Conservation (phyloP, 2,329 filamentous ascomycete genomes). For the Chaetomiaceae sp. region DNA sequence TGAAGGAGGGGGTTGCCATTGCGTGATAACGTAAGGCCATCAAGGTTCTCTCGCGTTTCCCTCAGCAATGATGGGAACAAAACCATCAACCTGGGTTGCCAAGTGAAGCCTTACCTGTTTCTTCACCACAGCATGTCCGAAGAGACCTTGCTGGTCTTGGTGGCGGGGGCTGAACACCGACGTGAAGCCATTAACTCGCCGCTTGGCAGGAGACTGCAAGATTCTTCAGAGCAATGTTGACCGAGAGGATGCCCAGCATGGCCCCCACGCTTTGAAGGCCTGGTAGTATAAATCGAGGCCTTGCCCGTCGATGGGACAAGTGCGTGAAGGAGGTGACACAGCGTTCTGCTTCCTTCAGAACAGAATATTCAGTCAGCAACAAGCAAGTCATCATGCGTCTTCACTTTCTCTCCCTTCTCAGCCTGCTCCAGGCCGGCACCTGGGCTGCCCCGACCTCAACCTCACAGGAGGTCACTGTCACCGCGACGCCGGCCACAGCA, state of each 20-base stretch:
- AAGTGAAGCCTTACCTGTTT: neutral
- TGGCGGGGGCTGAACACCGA: neutral
- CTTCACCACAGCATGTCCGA: neutral
- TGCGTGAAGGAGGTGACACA: too few relatives aligned
- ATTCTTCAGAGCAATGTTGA: neutral
- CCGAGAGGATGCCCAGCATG: neutral
- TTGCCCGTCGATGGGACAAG: neutral
- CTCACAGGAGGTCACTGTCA: neutral
- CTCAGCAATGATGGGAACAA: neutral
- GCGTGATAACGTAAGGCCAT: conserved; percentile 1
- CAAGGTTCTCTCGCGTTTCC: conserved; percentile 3
- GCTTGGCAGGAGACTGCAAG: neutral
- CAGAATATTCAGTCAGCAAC: neutral
- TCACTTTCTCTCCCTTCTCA: neutral
- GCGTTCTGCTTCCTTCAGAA: neutral
- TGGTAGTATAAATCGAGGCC: neutral
- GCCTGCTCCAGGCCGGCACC: neutral
- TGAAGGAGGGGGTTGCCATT: neutral
- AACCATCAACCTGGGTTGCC: neutral
- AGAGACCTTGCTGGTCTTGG: neutral
- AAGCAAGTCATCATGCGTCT: neutral
- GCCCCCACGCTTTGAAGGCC: neutral
- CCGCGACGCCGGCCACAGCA: neutral
- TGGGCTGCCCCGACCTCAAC: neutral
- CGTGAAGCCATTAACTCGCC: neutral